Evolutionary conservation across 495 filamentous ascomycete species (phyloP).

Genomic region (Penicillium goetzii): DNA sequence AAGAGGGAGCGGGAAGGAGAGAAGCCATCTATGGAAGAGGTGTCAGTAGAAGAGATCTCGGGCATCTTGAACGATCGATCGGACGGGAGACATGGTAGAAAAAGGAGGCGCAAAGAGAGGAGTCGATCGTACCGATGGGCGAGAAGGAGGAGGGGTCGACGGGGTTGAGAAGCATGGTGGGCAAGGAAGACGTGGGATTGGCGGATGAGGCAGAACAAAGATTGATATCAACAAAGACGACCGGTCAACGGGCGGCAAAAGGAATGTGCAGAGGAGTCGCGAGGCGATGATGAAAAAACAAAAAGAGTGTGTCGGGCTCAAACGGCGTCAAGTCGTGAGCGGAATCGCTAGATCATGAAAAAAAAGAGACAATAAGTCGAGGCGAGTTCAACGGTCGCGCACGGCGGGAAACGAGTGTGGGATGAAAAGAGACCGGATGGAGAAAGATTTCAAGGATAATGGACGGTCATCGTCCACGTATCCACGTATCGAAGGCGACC

Average conservation of each 20-base stretch:
- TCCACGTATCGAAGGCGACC: not conserved
- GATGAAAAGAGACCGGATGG: constrained; percentile 13
- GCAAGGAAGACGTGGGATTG: constrained; percentile 7
- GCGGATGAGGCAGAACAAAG: constrained; percentile 11
- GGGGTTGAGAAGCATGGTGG: constrained; percentile 38
- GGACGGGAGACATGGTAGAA: not conserved
- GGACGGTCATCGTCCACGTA: constrained; percentile 35
- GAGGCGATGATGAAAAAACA: constrained; percentile 7
- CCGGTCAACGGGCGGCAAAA: constrained; percentile 36
- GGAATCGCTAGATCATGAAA: constrained; percentile 36
- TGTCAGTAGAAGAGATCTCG: not conserved
- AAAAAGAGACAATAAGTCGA: constrained; percentile 12
- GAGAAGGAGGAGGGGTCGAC: constrained; percentile 29
- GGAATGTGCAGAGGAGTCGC: constrained; percentile 18
- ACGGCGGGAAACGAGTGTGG: constrained; percentile 31
- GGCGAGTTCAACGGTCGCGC: constrained; percentile 5
- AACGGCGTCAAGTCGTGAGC: constrained; percentile 51
- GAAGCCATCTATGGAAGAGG: constrained; percentile 22
- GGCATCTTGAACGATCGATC: not conserved
- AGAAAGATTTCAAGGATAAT: constrained; percentile 19
- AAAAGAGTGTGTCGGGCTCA: constrained; percentile 43
- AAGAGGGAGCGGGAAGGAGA: constrained; percentile 45
- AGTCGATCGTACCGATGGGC: constrained; percentile 25
- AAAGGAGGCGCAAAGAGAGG: not conserved
- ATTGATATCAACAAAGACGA: constrained; percentile 24